Base-by-base conservation (phyloP, 345 rosid genomes). In the Heritiera littoralis region DNA sequence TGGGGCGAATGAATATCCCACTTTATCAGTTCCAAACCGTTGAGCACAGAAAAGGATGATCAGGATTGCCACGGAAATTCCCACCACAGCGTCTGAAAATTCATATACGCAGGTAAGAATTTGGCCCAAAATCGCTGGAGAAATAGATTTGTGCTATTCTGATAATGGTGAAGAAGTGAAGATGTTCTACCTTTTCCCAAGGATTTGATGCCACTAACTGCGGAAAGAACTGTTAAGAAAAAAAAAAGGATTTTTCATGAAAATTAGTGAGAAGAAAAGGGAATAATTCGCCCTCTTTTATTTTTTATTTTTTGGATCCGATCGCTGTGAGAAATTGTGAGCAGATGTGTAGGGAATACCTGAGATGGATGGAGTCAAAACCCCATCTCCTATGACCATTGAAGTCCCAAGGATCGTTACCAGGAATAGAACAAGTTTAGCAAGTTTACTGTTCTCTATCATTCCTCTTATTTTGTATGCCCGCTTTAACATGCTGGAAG, bases 351-450 rank as follows among this genome's bases (percentile, higher is more conserved):
- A 46, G 15, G 65, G 6, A 35, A 28, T 75, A 92, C 97, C 94
- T 78, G 94, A 92, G 67, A 94, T 93, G 64, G 85, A 83, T 11
- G 98, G 97, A 65, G 97, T 92, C 55, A 95, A 93, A 66, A 95
- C 77, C 0, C 98, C 97, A 63, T 95, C 98, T 2, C 97, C 98
- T 2, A 90, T 90, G 38, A 92, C 92, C 95, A 95, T 92, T 40
- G 95, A 89, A 74, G 98, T 92, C 5, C 93, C 98, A 10, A 90
- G 88, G 55, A 93, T 89, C 9, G 97, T 89, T 52, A 93, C 81
- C 1, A 90, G 75, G 83, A 95, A 95, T 52, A 95, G 89, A 8
- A 83, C 0, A 52, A 84, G 58, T 79, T 90, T 79, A 30, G 86
- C 73, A 4, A 13, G 13, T 72, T 48, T 79, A 61, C 81, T 89